Conservation (phyloP, 768 basidiomycete genomes). For the Coprinopsis sp. region DNA sequence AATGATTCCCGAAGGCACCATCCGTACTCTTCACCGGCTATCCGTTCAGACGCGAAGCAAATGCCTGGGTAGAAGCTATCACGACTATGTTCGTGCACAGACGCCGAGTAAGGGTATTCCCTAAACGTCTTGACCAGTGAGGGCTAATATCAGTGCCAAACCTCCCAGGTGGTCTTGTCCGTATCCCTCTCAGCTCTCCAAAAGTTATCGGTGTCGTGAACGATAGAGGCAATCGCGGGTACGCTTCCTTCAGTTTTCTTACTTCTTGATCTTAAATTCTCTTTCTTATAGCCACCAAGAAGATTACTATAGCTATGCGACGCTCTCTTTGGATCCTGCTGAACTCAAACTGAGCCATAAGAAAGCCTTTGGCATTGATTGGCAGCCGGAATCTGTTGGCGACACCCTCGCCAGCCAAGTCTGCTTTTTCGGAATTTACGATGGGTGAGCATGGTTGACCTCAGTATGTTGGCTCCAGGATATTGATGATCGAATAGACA, state of each 20-base stretch:
- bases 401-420: constrained; percentile 67
- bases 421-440: constrained; percentile 86
- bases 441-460: constrained; percentile 75
- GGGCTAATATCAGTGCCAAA: background rate
- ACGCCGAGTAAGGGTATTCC: constrained; percentile 29
- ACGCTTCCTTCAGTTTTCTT: constrained; percentile 5
- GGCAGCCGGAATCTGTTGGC: constrained; percentile 58
- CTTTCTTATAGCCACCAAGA: constrained; percentile 70
- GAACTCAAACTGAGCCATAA: constrained; percentile 67
- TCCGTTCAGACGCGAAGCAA: background rate
- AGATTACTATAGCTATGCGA: constrained; percentile 76
- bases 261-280: background rate
- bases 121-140: background rate
- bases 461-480: background rate
- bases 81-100: constrained; percentile 66
- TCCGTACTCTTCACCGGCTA: background rate
- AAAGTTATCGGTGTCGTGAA: constrained; percentile 74
- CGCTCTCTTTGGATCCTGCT: constrained; percentile 69
- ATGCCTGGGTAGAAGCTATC: constrained; percentile 38
- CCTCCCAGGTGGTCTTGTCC: constrained; percentile 50
- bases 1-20: background rate
- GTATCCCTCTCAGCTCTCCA: constrained; percentile 69
- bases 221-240: constrained; percentile 76
- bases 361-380: constrained; percentile 57
- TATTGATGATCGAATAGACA: constrained; percentile 48